A percentile compares a stretch with the other conserved stretches of the same genome.
Conservation (phyloP, 2,329 filamentous ascomycete genomes). For the Pseudogymnoascus sp. region DNA sequence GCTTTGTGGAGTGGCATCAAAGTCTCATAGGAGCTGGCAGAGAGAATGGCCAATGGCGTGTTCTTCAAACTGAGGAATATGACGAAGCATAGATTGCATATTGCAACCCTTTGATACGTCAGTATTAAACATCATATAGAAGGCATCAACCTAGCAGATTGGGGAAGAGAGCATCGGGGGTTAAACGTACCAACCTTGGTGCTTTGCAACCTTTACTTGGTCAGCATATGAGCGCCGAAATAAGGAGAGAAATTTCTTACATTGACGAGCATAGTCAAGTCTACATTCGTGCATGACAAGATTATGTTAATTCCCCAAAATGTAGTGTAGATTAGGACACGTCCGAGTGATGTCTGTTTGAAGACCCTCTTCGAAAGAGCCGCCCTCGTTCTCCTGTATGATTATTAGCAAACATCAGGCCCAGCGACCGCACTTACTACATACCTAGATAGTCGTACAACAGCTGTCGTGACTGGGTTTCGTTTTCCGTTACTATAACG, state of each 20-base stretch:
- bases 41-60: slow-evolving; percentile 47
- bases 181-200: slow-evolving; percentile 21
- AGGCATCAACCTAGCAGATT: slow-evolving; percentile 14
- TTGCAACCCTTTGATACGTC: slow-evolving; percentile 34
- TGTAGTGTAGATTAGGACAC: slow-evolving; percentile 29
- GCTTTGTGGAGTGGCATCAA: slow-evolving; percentile 51
- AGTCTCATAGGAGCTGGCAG: slow-evolving; percentile 49
- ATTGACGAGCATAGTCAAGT: slow-evolving; percentile 12
- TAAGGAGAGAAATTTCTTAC: slow-evolving; percentile 15
- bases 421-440: slow-evolving; percentile 9
- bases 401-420: slow-evolving; percentile 3
- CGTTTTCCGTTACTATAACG: neutral
- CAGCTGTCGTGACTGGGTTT: neutral
- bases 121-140: neutral
- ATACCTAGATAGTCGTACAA: neutral
- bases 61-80: slow-evolving; percentile 51
- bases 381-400: slow-evolving; percentile 15
- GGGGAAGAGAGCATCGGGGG: slow-evolving; percentile 17
- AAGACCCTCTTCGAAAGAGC: slow-evolving; percentile 28
- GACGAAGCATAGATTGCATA: slow-evolving; percentile 43
- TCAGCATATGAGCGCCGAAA: neutral
- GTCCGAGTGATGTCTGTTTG: slow-evolving; percentile 35
- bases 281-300: slow-evolving; percentile 30
- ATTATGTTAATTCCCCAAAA: slow-evolving; percentile 32
- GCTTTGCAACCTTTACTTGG: neutral